Evolutionary conservation across 345 rosid species (phyloP), one percentile per base, ranked within the genome.

Genomic region (Rubroshorea leprosula): DNA sequence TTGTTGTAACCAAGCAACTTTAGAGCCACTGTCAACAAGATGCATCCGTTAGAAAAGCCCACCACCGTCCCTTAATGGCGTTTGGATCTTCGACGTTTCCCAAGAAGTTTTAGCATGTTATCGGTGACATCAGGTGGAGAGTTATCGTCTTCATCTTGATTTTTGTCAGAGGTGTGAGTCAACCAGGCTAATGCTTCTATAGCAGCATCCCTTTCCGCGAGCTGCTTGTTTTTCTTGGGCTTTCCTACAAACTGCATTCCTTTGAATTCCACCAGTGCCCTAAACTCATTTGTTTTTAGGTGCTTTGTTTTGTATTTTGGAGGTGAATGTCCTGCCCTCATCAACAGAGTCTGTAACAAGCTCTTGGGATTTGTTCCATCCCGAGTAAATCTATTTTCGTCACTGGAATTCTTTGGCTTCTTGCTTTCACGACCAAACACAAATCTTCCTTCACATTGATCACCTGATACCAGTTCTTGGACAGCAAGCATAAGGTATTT

Each of bases 201-300:
- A 38, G 97, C 97, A 54, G 99, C 99, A 60, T 89, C 97, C 67
- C 90, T 80, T 83, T 93, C 99, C 0, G 99, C 96, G 0, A 85
- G 80, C 63, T 89, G 96, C 79, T 93, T 93, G 76, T 85, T 93
- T 67, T 70, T 85, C 80, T 74, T 85, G 26, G 99, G 96, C 63
- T 93, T 93, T 35, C 97, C 99, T 0, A 93, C 90, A 61, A 93
- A 93, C 44, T 93, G 99, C 96, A 93, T 89, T 10, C 97, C 99
- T 70, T 89, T 89, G 74, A 93, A 89, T 70, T 93, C 99, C 19
- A 83, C 94, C 11, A 93, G 83, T 15, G 97, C 94, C 61, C 97
- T 76, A 58, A 83, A 93, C 79, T 93, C 99, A 31, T 93, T 89
- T 0, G 96, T 83, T 76, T 89, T 85, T 11, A 93, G 87, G 69